Conservation (phyloP, 2,329 filamentous ascomycete genomes). For the Sphaceloma murrayae region DNA sequence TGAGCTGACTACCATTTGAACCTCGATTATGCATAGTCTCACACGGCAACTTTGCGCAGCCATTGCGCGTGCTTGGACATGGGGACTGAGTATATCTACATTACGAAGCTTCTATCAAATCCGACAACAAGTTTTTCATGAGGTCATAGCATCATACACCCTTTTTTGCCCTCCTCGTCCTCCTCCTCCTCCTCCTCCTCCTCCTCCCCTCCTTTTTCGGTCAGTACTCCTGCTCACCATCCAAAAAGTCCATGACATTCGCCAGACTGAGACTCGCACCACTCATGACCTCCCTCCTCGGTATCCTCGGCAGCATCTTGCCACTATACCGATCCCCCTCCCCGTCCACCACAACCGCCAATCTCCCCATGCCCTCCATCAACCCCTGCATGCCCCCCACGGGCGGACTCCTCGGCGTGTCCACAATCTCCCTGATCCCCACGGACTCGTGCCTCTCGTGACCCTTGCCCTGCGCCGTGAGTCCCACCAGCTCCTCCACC, state of each 20-base stretch:
- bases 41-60: no score
- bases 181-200: neutral
- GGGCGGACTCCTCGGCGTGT: slow-evolving; percentile 4
- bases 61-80: no score
- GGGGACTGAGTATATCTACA: no score
- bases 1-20: no score
- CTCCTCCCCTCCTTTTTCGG: slow-evolving; percentile 3
- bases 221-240: slow-evolving; percentile 7
- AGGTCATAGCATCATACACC: no score
- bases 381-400: slow-evolving; percentile 4
- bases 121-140: no score
- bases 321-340: slow-evolving; percentile 2
- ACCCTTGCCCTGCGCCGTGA: neutral
- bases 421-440: slow-evolving; percentile 13
- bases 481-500: slow-evolving; percentile 12
- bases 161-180: no score
- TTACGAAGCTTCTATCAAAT: no score
- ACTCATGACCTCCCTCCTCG: slow-evolving; percentile 4
- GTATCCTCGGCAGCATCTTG: slow-evolving; percentile 9
- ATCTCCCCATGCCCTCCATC: neutral
- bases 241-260: slow-evolving; percentile 16
- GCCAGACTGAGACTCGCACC: slow-evolving; percentile 11
- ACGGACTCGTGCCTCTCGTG: slow-evolving; percentile 14
- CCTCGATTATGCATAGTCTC: no score
- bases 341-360: no score